Evolutionary conservation across 2,329 filamentous ascomycete genomes (phyloP), one percentile per base, ranked within the genome.

Genomic region (Trichoderma lentiforme): DNA sequence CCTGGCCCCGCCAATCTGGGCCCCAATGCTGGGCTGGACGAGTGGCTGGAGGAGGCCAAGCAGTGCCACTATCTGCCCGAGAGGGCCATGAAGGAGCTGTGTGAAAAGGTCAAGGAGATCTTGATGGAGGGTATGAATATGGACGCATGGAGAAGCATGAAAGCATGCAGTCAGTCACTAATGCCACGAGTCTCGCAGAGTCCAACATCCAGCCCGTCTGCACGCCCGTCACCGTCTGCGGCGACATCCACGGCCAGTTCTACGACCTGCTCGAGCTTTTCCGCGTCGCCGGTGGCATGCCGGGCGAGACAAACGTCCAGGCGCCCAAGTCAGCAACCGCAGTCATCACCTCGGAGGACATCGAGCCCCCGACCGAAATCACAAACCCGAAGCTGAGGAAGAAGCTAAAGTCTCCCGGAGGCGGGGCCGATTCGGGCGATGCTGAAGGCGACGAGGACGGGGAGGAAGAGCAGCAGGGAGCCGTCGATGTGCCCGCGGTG

Each of bases 191-290:
- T 34, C 36, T 39, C 65, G 11, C 76, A 97, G 96, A 99, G 84
- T 98, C 95, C 75, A 99, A 99, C 81, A 98, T 99, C 73, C 96
- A 98, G 81, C 96, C 96, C n/a, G 95, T 99, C 24, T 90, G 92
- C 69, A 97, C 96, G 0, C 96, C 96, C 7, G 96, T 99, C 74
- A 99, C 96, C 6, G 92, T 99, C 74, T 98, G 96, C 79, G 96
- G 96, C 80, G 96, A 99, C 81, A 98, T 99, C 74, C 96, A 99
- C 83, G 96, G 96, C 77, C 96, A 99, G 84, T 98, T 98, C 82
- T 98, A 99, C 84, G 96, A 99, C 82, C 87, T 99, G 11, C 90
- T 98, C 73, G 96, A 99, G 85, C 90, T 99, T 64, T 99, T 99
- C 83, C 92, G 95, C 69, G 95, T 99, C 53, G 94, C 95, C 61